Base-by-base conservation (phyloP, 331 rosid species). In the Saraca asoca region DNA sequence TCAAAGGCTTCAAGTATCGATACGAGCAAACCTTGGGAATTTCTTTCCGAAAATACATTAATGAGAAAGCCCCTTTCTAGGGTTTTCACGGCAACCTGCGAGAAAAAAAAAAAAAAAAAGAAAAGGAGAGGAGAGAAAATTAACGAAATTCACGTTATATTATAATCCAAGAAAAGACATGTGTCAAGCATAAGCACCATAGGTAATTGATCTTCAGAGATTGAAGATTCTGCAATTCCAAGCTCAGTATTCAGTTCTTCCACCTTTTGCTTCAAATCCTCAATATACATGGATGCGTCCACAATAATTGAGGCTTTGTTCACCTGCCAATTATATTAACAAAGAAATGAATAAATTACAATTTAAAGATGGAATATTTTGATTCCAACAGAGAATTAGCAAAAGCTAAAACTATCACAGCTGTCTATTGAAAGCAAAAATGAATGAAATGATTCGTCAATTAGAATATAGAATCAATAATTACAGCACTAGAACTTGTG, bases 401-500 rank as follows among this genome's bases (percentile, higher is more conserved):
- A 24, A 24, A 24, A 46, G 38, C 11, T 3, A 19, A 54, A 57
- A 51, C 53, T 11, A 24, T 1, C 6, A 39, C 5, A 45, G 58
- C 20, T 55, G 38, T 42, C 35, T 20, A 53, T 29, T 18, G 14
- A 13, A 52, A 62, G 41, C 53, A 33, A 55, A 34, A 48, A 57
- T 13, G 17, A 44, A 6, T 15, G 50, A n/a, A n/a, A n/a, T n/a
- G n/a, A 24, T 24, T 3, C 54, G 33, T 44, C 20, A 15, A 13
- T 43, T n/a, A 31, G 4, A 45, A 24, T 45, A 43, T 18, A 5
- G 34, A 59, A 52, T 9, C 0, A 68, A 60, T 24, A 24, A 24
- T 81, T 89, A 92, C 98, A 62, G 91, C 85, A 72, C 33, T 82
- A 64, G 98, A 89, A 51, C 77, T 82, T 64, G 96, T 89, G 80